A percentile compares a stretch with the other conserved stretches of the same genome.
Conservation (phyloP, 1,139 yeast species). For the Wickerhamiella infanticola region DNA sequence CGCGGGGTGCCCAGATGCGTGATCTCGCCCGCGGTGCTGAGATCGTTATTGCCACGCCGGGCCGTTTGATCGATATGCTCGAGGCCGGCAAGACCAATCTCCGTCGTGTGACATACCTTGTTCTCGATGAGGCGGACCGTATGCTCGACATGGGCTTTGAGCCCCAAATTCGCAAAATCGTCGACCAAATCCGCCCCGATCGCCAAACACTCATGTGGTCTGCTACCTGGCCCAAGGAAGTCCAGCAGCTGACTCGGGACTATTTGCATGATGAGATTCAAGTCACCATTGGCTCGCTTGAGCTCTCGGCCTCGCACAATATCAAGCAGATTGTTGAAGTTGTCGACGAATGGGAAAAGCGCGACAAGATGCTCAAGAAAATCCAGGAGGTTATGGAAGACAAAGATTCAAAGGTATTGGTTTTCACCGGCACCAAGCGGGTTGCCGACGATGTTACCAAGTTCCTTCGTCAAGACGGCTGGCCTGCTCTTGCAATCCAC, state of each 20-base stretch:
- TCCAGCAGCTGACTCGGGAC: constrained; percentile 72
- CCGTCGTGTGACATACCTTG: constrained; percentile 89
- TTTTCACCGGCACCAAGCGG: constrained; percentile 92
- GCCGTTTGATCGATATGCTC: constrained; percentile 95
- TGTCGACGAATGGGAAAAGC: constrained; percentile 79
- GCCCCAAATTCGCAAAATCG: constrained; percentile 89
- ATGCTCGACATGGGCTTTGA: constrained; percentile 97
- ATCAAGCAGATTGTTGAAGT: constrained; percentile 91
- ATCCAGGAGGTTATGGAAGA: constrained; percentile 67
- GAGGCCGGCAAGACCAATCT: constrained; percentile 91
- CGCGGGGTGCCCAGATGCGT: constrained; percentile 93
- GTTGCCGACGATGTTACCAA: constrained; percentile 91
- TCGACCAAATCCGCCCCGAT: constrained; percentile 91
- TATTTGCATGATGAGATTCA: constrained; percentile 87
- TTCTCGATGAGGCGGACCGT: constrained; percentile 71
- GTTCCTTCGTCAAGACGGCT: constrained; percentile 88
- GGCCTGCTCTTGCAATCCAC: constrained; percentile 98
- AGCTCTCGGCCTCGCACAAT: constrained; percentile 90
- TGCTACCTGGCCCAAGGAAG: constrained; percentile 99
- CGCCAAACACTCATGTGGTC: constrained; percentile 99
- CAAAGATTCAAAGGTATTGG: constrained; percentile 58
- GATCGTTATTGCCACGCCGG: constrained; percentile 92
- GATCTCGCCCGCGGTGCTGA: constrained; percentile 91
- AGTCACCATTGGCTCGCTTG: constrained; percentile 91
- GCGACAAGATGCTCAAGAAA: constrained; percentile 76